phyloP scores from a whole-genome alignment of 768 basidiomycete genomes.

The Rhodocollybia butyracea region DNA sequence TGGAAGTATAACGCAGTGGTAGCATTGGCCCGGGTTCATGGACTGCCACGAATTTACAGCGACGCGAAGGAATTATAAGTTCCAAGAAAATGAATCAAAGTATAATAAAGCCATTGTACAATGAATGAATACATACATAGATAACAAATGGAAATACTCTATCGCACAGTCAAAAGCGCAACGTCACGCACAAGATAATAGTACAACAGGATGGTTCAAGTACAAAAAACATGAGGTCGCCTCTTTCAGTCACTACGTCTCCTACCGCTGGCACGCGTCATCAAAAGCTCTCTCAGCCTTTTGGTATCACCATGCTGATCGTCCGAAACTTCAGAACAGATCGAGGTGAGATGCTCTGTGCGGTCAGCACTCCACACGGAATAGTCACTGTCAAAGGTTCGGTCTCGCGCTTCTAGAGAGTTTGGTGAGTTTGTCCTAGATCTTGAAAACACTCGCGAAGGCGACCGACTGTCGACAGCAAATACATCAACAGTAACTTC shows the following conservation, averaged over 20 bases:
- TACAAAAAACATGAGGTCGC: neutral
- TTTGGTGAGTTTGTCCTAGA: too few species aligned
- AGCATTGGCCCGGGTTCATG: too few species aligned
- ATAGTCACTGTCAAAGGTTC: neutral
- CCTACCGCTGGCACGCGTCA: neutral
- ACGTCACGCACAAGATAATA: neutral
- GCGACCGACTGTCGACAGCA: neutral
- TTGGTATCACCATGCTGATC: neutral
- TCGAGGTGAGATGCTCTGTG: neutral
- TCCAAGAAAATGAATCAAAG: constrained; percentile 2
- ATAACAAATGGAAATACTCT: neutral
- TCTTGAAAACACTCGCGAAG: neutral
- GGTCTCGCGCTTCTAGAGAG: neutral
- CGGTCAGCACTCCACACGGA: neutral
- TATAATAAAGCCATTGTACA: neutral
- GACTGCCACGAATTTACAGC: too few species aligned
- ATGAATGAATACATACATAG: neutral
- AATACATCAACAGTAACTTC: neutral
- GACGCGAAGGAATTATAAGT: too few species aligned
- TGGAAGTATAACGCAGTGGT: too few species aligned
- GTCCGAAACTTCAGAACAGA: neutral
- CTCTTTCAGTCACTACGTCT: neutral
- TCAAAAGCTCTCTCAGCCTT: neutral
- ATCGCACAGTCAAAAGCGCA: neutral
- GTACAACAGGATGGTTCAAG: neutral